Evolutionary conservation across 306 rosid genomes (phyloP), one percentile per base, ranked within the genome.

Genomic region (Cicer arietinum): DNA sequence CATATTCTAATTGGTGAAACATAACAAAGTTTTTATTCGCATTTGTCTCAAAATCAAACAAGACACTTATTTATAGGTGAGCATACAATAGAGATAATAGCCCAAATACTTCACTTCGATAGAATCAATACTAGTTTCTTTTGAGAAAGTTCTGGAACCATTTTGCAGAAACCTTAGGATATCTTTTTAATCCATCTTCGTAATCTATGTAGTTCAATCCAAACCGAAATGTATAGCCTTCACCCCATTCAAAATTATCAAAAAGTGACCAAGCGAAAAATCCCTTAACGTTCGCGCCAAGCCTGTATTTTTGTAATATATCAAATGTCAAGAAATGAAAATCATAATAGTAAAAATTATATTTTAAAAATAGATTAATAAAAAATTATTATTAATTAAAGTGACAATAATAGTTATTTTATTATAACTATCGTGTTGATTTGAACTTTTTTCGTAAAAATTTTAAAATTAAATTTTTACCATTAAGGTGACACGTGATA

Each of bases 191-290:
- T 25, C 4, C 4, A 25, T 25, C 35, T 25, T 78, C 65, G 40
- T 74, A 85, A 50, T 89, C 91, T 7, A 87, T 78, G 18, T 16
- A 87, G 70, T 75, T 70, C 46, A 89, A 74, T 8, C 94, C 89
- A 48, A 85, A 89, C 0, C 88, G 81, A 6, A 75, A 63, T 0
- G 76, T 62, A n/a, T 57, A 89, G 1, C 94, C 94, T 0, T 7
- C 22, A 3, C 6, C 8, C 91, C 91, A 89, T 78, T 89, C 91
- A 52, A 79, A 77, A 7, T 16, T 5, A 35, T 89, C 91, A 16
- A 85, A 44, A 44, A 89, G 59, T 3, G 89, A 85, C 94, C 94
- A 89, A 57, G 86, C 87, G 56, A 79, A 87, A 20, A 74, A 87
- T 0, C 91, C 91, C 7, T 77, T 81, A 18, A 89, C 91, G 0